phyloP scores from a whole-genome alignment of 768 basidiomycete species.

The Gloeophyllum trabeum region DNA sequence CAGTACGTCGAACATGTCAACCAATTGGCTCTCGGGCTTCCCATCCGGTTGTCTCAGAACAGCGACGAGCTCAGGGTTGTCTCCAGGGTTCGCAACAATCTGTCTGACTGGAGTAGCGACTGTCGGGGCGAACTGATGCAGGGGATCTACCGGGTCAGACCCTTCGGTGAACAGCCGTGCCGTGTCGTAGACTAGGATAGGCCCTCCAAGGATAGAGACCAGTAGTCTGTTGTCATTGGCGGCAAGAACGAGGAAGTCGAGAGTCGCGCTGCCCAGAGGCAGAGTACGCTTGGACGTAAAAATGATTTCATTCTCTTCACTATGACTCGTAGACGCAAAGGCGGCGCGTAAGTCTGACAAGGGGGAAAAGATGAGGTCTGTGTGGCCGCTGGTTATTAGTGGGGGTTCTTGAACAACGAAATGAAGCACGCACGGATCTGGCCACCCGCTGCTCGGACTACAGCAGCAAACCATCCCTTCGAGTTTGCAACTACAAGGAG shows the following conservation, averaged over 20 bases:
- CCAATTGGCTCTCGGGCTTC: constrained; percentile 29
- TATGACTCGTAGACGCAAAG: constrained; percentile 27
- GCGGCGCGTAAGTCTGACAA: constrained; percentile 49
- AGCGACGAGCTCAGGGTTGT: constrained; percentile 46
- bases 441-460: constrained; percentile 24
- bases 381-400: background rate
- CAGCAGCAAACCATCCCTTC: constrained; percentile 64
- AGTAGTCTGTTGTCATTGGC: constrained; percentile 48
- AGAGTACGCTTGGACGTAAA: constrained; percentile 46
- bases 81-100: constrained; percentile 56
- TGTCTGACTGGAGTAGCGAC: constrained; percentile 36
- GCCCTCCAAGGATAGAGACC: constrained; percentile 47
- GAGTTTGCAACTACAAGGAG: constrained; percentile 50
- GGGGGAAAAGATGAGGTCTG: constrained; percentile 54
- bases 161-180: constrained; percentile 36
- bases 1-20: constrained; percentile 49
- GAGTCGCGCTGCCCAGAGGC: constrained; percentile 29
- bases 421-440: constrained; percentile 17
- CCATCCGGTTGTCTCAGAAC: constrained; percentile 33
- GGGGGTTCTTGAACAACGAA: background rate
- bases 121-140: constrained; percentile 33
- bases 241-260: constrained; percentile 45
- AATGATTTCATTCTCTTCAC: constrained; percentile 21
- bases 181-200: constrained; percentile 49
- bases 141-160: constrained; percentile 28